phyloP scores from a whole-genome alignment of 176 grass and related monocot species.

The Triticum monococcum region DNA sequence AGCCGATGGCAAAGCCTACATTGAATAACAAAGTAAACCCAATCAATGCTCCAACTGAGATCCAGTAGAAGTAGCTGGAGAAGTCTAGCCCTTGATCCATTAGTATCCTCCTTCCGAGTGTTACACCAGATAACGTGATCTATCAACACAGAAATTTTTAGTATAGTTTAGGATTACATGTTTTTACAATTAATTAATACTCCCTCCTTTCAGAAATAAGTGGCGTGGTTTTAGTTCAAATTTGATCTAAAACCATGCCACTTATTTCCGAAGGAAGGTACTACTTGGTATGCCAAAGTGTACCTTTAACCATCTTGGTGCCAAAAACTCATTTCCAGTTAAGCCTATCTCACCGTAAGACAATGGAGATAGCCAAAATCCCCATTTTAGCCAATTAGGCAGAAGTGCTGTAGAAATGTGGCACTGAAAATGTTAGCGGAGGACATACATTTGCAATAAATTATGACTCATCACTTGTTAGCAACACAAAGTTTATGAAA shows the following conservation, averaged over 20 bases:
- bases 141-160: constrained; percentile 14
- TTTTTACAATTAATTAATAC: background rate
- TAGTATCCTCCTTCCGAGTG: constrained; percentile 55
- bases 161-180: background rate
- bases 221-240: no score
- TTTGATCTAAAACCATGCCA: no score
- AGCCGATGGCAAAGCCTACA: constrained; percentile 53
- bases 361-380: constrained; percentile 85
- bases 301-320: constrained; percentile 88
- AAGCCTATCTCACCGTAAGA: constrained; percentile 78
- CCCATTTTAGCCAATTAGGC: constrained; percentile 88
- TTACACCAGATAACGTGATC: constrained; percentile 36
- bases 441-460: background rate
- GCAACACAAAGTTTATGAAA: background rate
- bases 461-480: background rate
- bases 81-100: constrained; percentile 67
- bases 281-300: background rate
- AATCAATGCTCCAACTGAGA: constrained; percentile 70
- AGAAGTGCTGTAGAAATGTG: constrained; percentile 47
- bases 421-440: background rate
- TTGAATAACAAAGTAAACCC: constrained; percentile 65
- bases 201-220: no score
- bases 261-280: no score
- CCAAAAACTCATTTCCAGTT: constrained; percentile 79
- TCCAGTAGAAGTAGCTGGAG: constrained; percentile 68